phyloP scores from a whole-genome alignment of 306 rosid genomes.

The Gastrolobium bilobum region DNA sequence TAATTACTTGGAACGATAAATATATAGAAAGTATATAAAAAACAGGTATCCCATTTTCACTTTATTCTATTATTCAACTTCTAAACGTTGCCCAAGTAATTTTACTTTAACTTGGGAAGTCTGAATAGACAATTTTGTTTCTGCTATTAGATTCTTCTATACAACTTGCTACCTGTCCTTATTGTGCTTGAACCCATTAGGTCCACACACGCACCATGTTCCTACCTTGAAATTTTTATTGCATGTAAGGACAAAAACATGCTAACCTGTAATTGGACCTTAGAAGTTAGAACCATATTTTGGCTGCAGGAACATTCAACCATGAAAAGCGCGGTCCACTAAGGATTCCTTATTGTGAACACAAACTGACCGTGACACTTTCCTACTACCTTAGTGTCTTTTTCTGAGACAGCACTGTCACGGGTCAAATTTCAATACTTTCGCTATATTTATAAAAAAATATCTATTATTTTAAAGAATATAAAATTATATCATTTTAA shows the following conservation, averaged over 20 bases:
- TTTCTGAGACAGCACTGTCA: conserved; percentile 17
- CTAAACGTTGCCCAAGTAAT: not conserved
- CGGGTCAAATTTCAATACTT: conserved; percentile 12
- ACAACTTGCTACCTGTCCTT: conserved; percentile 13
- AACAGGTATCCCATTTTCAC: too few relatives aligned
- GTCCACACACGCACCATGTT: conserved; percentile 34
- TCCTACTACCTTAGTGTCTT: conserved; percentile 45
- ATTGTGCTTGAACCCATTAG: conserved; percentile 3
- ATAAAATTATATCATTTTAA: too few relatives aligned
- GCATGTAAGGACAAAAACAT: conserved; percentile 4
- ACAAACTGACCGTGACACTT: conserved; percentile 39
- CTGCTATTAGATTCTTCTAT: not conserved
- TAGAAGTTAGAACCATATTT: not conserved
- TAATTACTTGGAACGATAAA: too few relatives aligned
- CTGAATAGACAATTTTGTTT: not conserved
- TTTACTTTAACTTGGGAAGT: too few relatives aligned
- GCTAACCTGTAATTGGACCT: conserved; percentile 3
- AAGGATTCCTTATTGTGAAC: conserved; percentile 3
- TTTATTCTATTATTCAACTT: too few relatives aligned
- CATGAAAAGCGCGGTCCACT: conserved; percentile 43
- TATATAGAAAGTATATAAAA: too few relatives aligned
- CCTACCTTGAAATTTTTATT: conserved; percentile 9
- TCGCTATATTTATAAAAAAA: not conserved
- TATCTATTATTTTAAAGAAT: too few relatives aligned
- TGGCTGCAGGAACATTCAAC: not conserved